Base-by-base conservation (phyloP, 1,284 basidiomycete species). In the Puccinia coronata region DNA sequence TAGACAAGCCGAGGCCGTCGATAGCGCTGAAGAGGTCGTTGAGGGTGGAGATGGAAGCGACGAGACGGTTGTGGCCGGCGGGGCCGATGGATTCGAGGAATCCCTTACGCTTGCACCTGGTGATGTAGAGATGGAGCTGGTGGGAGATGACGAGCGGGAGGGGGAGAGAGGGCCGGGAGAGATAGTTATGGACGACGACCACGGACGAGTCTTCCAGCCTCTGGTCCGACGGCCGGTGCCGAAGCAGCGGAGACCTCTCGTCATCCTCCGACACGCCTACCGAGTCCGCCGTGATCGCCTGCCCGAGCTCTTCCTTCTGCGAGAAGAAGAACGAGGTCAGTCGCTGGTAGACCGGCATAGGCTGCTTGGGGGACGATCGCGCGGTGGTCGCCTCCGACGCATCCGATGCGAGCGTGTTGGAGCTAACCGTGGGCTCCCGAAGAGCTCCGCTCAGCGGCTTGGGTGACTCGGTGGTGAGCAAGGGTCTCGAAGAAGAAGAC, bases 81-180 rank as follows among this genome's bases (percentile, higher is more conserved):
- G 84, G 84, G 12, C 85, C 85, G 61, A 85, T 67, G n/a, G 70
- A 59, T 47, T 85, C 84, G 41, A 85, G 76, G 34, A 83, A 81
- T 25, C 81, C 82, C 59, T 81, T 79, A 1, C 67, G 53, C n/a
- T 75, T 80, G 82, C 81, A 83, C 78, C 82, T 74, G 1, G 84
- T 83, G 20, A 85, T 80, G 53, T 85, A 85, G n/a, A 84, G 67
- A 16, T 82, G 81, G 4, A 85, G 51, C 47, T 85, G 83, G 75
- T 85, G 84, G 8, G 84, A 82, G 49, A 85, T 84, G 20, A 84
- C 82, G 25, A 85, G 75, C 25, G 85, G 85, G 14, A 85, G 82
- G 0, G 85, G 83, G 8, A 85, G 59, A 6, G 82, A 83, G 11
- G 84, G 84, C 36, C 83, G 82, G 0, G 82, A 81, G 23, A 84